Evolutionary conservation across 1,139 yeast genomes (phyloP).

Genomic region (Pichia sp.): DNA sequence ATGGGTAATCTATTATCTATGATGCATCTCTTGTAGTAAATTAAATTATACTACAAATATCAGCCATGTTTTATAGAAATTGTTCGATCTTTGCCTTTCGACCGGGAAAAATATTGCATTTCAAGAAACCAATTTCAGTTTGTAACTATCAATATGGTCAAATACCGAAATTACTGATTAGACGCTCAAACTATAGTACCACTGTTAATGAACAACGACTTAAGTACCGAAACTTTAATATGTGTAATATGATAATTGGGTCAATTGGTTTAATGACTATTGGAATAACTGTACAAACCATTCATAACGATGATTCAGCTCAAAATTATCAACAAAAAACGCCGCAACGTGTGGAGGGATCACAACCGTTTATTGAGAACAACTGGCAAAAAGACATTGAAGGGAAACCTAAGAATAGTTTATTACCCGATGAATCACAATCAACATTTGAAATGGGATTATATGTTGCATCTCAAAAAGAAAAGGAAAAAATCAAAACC

Average conservation of each 20-base stretch:
- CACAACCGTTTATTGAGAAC: constrained; percentile 15
- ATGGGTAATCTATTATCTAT: too few species aligned
- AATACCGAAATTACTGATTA: too few species aligned
- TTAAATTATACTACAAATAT: too few species aligned
- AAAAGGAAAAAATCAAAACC: constrained; percentile 33
- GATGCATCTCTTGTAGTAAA: too few species aligned
- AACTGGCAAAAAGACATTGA: constrained; percentile 14
- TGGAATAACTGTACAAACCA: background rate
- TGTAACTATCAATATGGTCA: too few species aligned
- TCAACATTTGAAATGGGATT: constrained; percentile 69
- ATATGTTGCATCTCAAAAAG: constrained; percentile 54
- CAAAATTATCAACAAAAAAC: too few species aligned
- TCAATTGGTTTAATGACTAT: background rate
- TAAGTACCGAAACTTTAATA: background rate
- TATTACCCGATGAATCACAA: constrained; percentile 40
- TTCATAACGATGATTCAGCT: constrained; percentile 8
- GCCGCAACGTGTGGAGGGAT: constrained; percentile 9
- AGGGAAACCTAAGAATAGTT: constrained; percentile 15
- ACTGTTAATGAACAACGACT: too few species aligned
- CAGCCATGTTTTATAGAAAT: too few species aligned
- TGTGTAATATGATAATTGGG: background rate
- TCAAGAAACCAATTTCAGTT: too few species aligned
- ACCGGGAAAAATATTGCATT: too few species aligned
- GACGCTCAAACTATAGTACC: too few species aligned
- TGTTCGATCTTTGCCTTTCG: too few species aligned